Evolutionary conservation across 768 basidiomycete genomes (phyloP), one percentile per base, ranked within the genome.

Genomic region (Rhizopogon vesiculosus): DNA sequence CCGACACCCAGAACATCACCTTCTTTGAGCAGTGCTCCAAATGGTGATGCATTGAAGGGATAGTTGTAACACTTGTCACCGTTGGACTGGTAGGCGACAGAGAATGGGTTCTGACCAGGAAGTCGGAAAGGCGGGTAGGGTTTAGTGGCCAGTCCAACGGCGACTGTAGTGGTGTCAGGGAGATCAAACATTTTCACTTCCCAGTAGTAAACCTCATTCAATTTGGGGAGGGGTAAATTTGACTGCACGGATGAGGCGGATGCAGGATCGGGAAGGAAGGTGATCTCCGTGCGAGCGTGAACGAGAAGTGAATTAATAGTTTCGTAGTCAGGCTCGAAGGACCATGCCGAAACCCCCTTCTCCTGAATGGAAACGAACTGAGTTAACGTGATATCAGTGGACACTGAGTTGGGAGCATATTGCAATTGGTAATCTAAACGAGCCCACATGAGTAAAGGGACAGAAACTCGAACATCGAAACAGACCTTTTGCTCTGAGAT

Each of bases 181-280:
- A 97, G 87, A 73, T 99, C 97, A 68, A 94, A 98, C 90, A 98
- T 91, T 76, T 99, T 99, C 59, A 93, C 90, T 69, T 99, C 97
- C 91, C 92, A 99, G 69, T 99, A 99, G 69, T 99, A 99, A 12
- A 98, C 94, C 69, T 98, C 97, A 73, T 99, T 99, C 49, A 98
- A 78, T 67, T 98, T 98, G 12, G 97, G 97, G 3, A 99, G 76
- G 2, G 97, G 97, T 9, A 99, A 78, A 69, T 98, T 99, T 49
- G 93, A 96, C 75, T 98, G 93, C 9, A 99, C 97, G 57, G 84
- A 92, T 12, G 96, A 95, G 2, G 92, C 89, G 18, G 93, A 93
- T 31, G 91, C 88, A 22, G 97, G 95, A 66, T 95, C 89, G n/a
- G 91, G 87, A 57, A 99, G 87, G 74, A 99, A 99, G 6, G 95